Base-by-base conservation (phyloP, 768 basidiomycete genomes). In the Boletellus ananiceps region DNA sequence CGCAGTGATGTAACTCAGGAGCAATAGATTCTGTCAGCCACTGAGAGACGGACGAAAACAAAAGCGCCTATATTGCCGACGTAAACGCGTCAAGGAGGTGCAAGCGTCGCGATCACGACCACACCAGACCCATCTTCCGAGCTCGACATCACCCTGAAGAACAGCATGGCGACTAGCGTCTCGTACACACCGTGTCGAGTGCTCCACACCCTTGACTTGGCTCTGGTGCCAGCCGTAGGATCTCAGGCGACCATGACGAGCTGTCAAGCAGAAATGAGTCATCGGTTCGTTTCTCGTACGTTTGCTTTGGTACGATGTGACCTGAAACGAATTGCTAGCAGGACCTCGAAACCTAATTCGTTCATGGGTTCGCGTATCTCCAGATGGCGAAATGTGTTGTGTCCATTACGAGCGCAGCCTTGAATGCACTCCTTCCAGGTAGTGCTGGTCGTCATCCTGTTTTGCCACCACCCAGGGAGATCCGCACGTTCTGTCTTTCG, bases 21-120 rank as follows among this genome's bases (percentile, higher is more conserved):
- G 16, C 36, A 29, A 14, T 31, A 13, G 29, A 46, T 54, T 54
- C 49, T 21, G 47, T 44, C 46, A 53, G 15, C 25, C 40, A 40
- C 23, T 40, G 42, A 35, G 38, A 31, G 34, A 35, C 36, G 18
- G 16, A 36, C 36, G 32, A 44, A 40, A 54, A 46, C 49, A 35
- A 47, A 60, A 47, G 52, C 31, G 49, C 36, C 15, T 23, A 60
- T 57, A 63, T 57, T 54, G 14, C 39, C 36, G 56, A 58, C 62
- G 62, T 64, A 61, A 61, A 40, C 15, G n/a, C 36, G 12, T 38
- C 25, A 47, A 38, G 41, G 45, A 25, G 29, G 44, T 47, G 14
- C 27, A 18, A 37, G 19, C 23, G 15, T 36, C 48, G 43, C 40
- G 34, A 40, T 37, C 41, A 38, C 48, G 27, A 21, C 44, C 31